Evolutionary conservation across 257 asterid genomes (phyloP), one percentile per base, ranked within the genome.

Genomic region (Coffea eugenioides): DNA sequence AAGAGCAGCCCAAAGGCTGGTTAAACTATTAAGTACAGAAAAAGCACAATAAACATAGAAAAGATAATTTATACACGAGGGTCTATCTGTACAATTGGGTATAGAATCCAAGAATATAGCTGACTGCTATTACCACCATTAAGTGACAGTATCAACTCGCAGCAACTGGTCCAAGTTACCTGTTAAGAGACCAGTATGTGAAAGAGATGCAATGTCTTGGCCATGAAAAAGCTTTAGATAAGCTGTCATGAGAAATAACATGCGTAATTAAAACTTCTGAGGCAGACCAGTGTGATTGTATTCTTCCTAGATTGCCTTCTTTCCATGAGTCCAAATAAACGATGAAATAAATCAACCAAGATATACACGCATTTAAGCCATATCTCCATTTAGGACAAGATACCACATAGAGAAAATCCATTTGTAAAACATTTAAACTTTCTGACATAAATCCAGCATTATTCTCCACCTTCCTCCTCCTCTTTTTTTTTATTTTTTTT

Each of bases 61-160:
- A 45, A 41, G 16, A 27, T 2, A 56, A 73, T 74, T 78, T 80
- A 70, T 80, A 69, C 66, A 80, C 79, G 59, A 36, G 25, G 25
- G 64, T 7, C 69, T 41, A 6, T 64, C 61, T 76, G 73, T 46
- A 76, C 79, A 62, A 36, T 13, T 75, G 54, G 57, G 41, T 68
- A 73, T 48, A 4, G 41, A 27, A 49, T 49, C 74, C 79, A 52
- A 65, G 23, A 48, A 51, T n/a, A 31, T 25, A 46, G 27, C 71
- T 61, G 27, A 21, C 27, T 67, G 69, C 76, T 9, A 21, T 80
- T 10, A 3, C 43, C 71, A 59, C 57, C 67, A 54, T 31, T 11
- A 25, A 3, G 34, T 45, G 18, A 74, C 52, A 56, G 20, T 20
- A 59, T 8, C 15, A 69, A 62, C 6, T 1, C 6, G 6, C 36